Conservation (phyloP, 805 yeast genomes). For the Lipomyces spencermartinsiae region DNA sequence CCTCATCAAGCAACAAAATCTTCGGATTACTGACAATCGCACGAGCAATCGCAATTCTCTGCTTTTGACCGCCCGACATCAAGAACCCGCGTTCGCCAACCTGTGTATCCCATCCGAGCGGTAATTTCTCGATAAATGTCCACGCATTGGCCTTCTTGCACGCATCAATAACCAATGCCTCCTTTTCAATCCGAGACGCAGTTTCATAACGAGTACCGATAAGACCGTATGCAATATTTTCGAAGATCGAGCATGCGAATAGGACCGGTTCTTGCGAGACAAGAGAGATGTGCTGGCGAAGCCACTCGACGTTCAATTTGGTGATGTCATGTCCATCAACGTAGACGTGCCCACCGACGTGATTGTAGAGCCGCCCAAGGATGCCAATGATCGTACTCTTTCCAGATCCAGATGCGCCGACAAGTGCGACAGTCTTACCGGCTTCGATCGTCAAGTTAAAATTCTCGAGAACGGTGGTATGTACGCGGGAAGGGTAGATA, state of each 20-base stretch:
- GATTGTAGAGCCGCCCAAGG: constrained; percentile 63
- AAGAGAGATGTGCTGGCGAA: constrained; percentile 59
- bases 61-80: constrained; percentile 7
- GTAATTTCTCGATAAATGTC: constrained; percentile 56
- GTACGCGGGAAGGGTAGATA: constrained; percentile 44
- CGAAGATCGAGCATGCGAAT: constrained; percentile 79
- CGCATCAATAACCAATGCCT: constrained; percentile 51
- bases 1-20: constrained; percentile 65
- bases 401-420: constrained; percentile 78
- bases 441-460: constrained; percentile 57
- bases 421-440: constrained; percentile 85
- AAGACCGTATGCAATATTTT: constrained; percentile 80
- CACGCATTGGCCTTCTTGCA: constrained; percentile 59
- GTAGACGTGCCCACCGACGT: constrained; percentile 54
- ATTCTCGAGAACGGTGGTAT: constrained; percentile 40
- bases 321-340: constrained; percentile 57
- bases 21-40: constrained; percentile 61
- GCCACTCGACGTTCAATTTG: constrained; percentile 57
- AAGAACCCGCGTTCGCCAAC: constrained; percentile 53
- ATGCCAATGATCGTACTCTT: constrained; percentile 55
- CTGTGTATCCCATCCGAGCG: constrained; percentile 55
- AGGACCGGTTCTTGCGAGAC: constrained; percentile 64
- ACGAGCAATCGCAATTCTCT: constrained; percentile 60
- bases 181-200: constrained; percentile 49
- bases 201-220: constrained; percentile 42